phyloP scores from a whole-genome alignment of 2,329 filamentous ascomycete genomes.

The Xylaria sp. region DNA sequence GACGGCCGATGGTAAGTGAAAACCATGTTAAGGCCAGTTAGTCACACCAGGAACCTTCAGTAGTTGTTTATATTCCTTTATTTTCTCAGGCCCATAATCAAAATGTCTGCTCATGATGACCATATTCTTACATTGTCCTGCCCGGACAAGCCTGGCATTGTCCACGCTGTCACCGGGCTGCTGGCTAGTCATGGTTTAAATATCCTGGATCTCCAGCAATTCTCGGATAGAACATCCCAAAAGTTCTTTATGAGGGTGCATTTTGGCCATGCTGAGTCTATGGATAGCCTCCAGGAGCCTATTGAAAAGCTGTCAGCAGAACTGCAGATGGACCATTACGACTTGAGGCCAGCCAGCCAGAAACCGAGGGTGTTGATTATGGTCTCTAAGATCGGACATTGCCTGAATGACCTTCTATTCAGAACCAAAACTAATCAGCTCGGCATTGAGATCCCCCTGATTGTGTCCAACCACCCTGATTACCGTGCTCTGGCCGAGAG shows the following conservation, averaged over 20 bases:
- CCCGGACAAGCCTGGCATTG: conserved; percentile 85
- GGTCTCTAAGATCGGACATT: conserved; percentile 90
- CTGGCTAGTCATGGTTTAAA: conserved; percentile 79
- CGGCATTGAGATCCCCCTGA: conserved; percentile 77
- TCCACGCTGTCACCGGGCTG: conserved; percentile 83
- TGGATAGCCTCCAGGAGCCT: conserved; percentile 62
- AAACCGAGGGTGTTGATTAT: conserved; percentile 85
- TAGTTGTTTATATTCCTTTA: conserved; percentile 10
- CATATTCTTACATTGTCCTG: conserved; percentile 84
- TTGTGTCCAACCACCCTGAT: conserved; percentile 85
- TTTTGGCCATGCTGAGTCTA: conserved; percentile 70
- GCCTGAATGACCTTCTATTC: conserved; percentile 85
- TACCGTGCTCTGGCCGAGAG: conserved; percentile 73
- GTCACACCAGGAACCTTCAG: conserved; percentile 33
- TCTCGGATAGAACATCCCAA: conserved; percentile 77
- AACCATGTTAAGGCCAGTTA: conserved; percentile 31
- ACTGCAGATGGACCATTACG: conserved; percentile 73
- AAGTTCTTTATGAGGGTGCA: conserved; percentile 92
- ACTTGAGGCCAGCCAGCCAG: conserved; percentile 72
- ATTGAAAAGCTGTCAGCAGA: conserved; percentile 70
- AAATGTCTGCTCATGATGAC: conserved; percentile 55
- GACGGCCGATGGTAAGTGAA: conserved; percentile 40
- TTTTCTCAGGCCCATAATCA: conserved; percentile 7
- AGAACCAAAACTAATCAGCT: conserved; percentile 79
- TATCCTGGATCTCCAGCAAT: conserved; percentile 86